Evolutionary conservation across 2,329 filamentous ascomycete species (phyloP), one percentile per base, ranked within the genome.

Genomic region (Hypoxylon sp.): DNA sequence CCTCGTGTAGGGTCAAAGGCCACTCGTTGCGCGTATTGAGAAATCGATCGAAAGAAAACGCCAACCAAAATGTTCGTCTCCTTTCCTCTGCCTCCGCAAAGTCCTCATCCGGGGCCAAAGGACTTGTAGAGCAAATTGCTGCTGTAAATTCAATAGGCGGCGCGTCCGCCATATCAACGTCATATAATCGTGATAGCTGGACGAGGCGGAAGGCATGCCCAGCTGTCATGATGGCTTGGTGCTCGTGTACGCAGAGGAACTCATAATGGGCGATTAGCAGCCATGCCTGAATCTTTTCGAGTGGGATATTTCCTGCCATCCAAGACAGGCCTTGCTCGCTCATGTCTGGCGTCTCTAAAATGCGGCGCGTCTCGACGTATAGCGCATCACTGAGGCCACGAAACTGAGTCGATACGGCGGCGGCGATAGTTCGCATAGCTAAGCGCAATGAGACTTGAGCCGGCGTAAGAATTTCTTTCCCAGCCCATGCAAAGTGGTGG

Each of bases 1-100:
- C 65, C 58, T 78, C 77, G 30, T 74, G 67, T 16, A 79, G 37
- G 2, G 75, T 75, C 19, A 76, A 62, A 1, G 77, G 75, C 57
- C 71, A 67, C 4, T 71, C 70, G 34, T 74, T 73, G n/a, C 73
- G 71, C 7, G 76, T 72, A 46, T 74, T 74, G 19, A 75, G 67
- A 39, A 80, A 75, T 0, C 73, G 74, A 65, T 80, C 78, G 14
- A 80, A 57, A 7, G 65, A 70, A 61, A 76, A 80, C 0, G 53
- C 60, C 1, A 57, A 4, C 60, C 60, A 63, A 8, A 58, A 63
- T 2, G 60, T 63, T 16, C 60, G 37, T 14, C 60, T 58, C 19
- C 29, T 57, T 14, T 47, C 39, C 23, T 63, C 47, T 21, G 7
- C 27, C 12, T 47, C 37, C 1, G 25, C 43, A 19, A 52, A 53